These are phyloP conservation scores for Candida wancherniae DNA, from an alignment of 805 yeast species.

Conservation along the genomic window DNA sequence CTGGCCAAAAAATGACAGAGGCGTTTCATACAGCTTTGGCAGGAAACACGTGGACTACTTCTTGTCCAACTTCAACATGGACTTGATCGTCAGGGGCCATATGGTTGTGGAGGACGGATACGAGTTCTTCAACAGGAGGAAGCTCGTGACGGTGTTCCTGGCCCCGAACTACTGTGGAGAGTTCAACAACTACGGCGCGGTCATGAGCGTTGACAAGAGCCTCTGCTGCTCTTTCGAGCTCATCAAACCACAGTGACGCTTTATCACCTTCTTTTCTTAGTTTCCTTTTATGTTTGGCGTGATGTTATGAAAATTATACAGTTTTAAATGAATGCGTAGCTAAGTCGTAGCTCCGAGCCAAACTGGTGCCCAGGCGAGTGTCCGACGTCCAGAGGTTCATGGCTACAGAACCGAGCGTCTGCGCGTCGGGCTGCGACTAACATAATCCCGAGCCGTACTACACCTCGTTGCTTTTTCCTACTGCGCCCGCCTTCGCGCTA, in stretches of 20 bases:
- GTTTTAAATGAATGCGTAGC: no score
- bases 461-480: no score
- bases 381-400: no score
- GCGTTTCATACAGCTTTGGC: conserved; percentile 76
- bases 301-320: neutral
- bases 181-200: conserved; percentile 75
- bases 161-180: conserved; percentile 87
- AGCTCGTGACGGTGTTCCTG: conserved; percentile 71
- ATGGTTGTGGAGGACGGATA: conserved; percentile 91
- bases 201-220: conserved; percentile 65
- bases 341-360: no score
- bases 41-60: conserved; percentile 69
- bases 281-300: neutral
- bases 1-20: conserved; percentile 82
- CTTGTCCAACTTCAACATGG: conserved; percentile 62
- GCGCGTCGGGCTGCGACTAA: no score
- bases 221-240: conserved; percentile 69
- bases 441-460: no score
- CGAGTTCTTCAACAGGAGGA: conserved; percentile 71
- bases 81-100: conserved; percentile 76
- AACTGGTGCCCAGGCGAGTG: no score
- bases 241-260: conserved; percentile 47
- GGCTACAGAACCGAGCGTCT: no score
- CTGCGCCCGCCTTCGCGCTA: no score
- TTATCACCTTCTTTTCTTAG: neutral